Evolutionary conservation across 306 rosid genomes (phyloP).

Genomic region (Rosa lucieae): DNA sequence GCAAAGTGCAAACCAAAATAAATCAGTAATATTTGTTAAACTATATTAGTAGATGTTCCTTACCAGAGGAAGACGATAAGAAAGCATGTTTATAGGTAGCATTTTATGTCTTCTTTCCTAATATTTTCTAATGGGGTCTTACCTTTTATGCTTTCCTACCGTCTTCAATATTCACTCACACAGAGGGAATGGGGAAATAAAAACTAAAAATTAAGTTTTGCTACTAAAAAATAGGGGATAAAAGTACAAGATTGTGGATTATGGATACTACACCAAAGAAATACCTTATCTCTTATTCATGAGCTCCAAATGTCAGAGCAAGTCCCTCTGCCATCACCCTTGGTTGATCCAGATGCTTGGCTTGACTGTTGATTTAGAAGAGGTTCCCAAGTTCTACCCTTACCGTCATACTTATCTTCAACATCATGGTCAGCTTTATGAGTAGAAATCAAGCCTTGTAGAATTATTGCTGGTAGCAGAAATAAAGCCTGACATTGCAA

Average conservation of each 20-base stretch:
- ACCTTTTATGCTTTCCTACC: not conserved
- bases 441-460: constrained; percentile 71
- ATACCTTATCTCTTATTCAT: constrained; percentile 85
- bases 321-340: constrained; percentile 47
- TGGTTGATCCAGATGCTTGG: constrained; percentile 59
- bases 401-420: constrained; percentile 50
- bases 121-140: not conserved
- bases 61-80: not conserved
- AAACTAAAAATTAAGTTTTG: too few relatives aligned
- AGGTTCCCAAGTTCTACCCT: constrained; percentile 71
- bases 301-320: constrained; percentile 81
- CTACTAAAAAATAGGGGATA: not conserved
- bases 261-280: constrained; percentile 15
- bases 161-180: not conserved
- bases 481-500: constrained; percentile 61
- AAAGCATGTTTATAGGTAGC: not conserved
- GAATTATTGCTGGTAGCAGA: constrained; percentile 61
- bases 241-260: not conserved
- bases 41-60: too few relatives aligned
- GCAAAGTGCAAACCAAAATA: too few relatives aligned
- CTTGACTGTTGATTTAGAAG: constrained; percentile 53
- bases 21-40: too few relatives aligned
- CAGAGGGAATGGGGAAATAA: not conserved
- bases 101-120: not conserved
- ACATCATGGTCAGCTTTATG: constrained; percentile 42